A percentile compares a stretch with the other conserved stretches of the same genome.
These are phyloP conservation scores for Boletus speciosus DNA, from an alignment of 768 basidiomycete genomes.

Conservation along the genomic window DNA sequence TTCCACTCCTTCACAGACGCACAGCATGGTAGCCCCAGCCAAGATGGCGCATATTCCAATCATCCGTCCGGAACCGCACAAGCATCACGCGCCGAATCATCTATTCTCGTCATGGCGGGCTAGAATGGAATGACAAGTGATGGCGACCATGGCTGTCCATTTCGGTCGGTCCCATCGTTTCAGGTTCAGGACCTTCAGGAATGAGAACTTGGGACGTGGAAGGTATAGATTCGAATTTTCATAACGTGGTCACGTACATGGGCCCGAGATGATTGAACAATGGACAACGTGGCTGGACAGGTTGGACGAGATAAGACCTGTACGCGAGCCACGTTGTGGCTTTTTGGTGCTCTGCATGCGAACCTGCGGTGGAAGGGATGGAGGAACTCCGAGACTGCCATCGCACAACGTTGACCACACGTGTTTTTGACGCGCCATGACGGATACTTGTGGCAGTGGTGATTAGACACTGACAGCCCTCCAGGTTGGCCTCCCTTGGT, in stretches of 20 bases:
- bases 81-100: not conserved
- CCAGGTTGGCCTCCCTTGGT: not conserved
- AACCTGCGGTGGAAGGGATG: not conserved
- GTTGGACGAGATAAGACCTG: not conserved
- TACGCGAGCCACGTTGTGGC: not conserved
- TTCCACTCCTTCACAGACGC: slow-evolving; percentile 2
- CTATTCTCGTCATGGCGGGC: not conserved
- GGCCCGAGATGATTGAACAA: not conserved
- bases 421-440: slow-evolving; percentile 14
- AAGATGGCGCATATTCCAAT: not conserved
- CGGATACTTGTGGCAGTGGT: not conserved
- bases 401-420: slow-evolving; percentile 17
- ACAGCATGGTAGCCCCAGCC: not conserved
- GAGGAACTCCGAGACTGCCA: not conserved
- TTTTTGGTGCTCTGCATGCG: not conserved
- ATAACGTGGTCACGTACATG: not conserved
- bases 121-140: not conserved
- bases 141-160: not conserved
- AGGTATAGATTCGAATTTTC: not conserved
- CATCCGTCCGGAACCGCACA: slow-evolving; percentile 1
- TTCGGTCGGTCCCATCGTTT: not conserved
- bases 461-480: not conserved
- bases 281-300: not conserved
- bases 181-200: not conserved
- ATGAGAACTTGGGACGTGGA: not conserved